A percentile compares a stretch with the other conserved stretches of the same genome.
Conservation (phyloP, 805 yeast species). For the Ogataea kodamae region DNA sequence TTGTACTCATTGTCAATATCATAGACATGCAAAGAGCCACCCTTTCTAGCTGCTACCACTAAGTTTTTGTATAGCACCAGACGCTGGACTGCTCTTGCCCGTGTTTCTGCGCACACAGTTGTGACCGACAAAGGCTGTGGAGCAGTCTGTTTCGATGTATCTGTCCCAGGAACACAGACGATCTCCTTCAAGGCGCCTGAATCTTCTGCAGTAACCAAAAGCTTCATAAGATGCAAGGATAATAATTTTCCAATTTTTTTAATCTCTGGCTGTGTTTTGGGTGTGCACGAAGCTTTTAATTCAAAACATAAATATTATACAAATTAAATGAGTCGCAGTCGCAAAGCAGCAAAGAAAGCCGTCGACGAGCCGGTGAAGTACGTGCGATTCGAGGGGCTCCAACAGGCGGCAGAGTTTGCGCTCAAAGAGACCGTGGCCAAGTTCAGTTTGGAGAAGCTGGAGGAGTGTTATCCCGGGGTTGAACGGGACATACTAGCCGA, state of each 20-base stretch:
- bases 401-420: slow-evolving; percentile 35
- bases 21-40: slow-evolving; percentile 42
- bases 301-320: slow-evolving; percentile 9
- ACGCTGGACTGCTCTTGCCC: slow-evolving; percentile 36
- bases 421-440: slow-evolving; percentile 42
- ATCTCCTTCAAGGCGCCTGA: slow-evolving; percentile 65
- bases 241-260: slow-evolving; percentile 2
- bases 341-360: slow-evolving; percentile 5
- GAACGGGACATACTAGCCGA: slow-evolving; percentile 41
- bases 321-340: slow-evolving; percentile 3
- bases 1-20: slow-evolving; percentile 25
- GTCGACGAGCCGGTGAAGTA: slow-evolving; percentile 10
- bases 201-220: slow-evolving; percentile 63
- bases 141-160: slow-evolving; percentile 70
- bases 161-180: slow-evolving; percentile 63
- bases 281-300: slow-evolving; percentile 2
- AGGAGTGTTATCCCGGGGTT: slow-evolving; percentile 44
- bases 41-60: slow-evolving; percentile 40
- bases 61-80: slow-evolving; percentile 30
- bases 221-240: slow-evolving; percentile 43
- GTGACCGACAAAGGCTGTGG: slow-evolving; percentile 56
- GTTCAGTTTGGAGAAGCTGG: slow-evolving; percentile 41
- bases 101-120: slow-evolving; percentile 29
- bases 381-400: slow-evolving; percentile 33
- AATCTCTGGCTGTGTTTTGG: slow-evolving; percentile 8